Base-by-base conservation (phyloP, 2,329 filamentous ascomycete genomes). In the Trichoderma harzianum region DNA sequence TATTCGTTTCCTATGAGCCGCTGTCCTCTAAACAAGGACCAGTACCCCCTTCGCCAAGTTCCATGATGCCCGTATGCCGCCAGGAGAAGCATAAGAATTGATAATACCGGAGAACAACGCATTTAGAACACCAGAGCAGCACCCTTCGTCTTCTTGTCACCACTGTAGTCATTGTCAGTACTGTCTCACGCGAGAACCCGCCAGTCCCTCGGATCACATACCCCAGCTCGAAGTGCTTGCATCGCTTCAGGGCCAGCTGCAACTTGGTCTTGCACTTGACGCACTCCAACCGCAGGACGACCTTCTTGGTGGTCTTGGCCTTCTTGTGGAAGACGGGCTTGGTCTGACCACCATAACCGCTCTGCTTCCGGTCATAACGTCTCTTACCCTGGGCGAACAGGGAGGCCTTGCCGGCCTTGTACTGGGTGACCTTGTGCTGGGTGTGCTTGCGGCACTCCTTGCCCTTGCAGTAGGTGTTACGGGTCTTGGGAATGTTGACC, bases 111-210 rank as follows among this genome's bases (percentile, higher is more conserved):
- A 80, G 78, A 78, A 81, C 82, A 86, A 86, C 81, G 83, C 86
- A 89, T 87, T 92, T 97, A 99, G 91, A 99, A 99, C 82, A 99
- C 96, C 83, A 99, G 91, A 86, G 96, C 96, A 82, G 96, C 96
- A 92, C 96, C 96, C 94, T 99, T 99, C 82, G 96, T 99, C 94
- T 99, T 99, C 95, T 99, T 99, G 92, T 99, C 96, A 91, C 96
- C 96, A 92, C 96, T 97, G 80, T 81, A 78, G 71, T 76, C 74
- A 73, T 72, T 64, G 80, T 88, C 83, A 88, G 85, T 76, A 73
- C 14, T n/a, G 58, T 14, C 58, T 64, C 21, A n/a, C 36, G 18
- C 28, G 28, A 60, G 8, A 60, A 26, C 14, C 14, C 57, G 26
- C 10, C n/a, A 24, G 28, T 30, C 30, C 26, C 62, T 14, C 16